Conservation (phyloP, 352 stramenopile genomes). For the Globisporangium spinosum region DNA sequence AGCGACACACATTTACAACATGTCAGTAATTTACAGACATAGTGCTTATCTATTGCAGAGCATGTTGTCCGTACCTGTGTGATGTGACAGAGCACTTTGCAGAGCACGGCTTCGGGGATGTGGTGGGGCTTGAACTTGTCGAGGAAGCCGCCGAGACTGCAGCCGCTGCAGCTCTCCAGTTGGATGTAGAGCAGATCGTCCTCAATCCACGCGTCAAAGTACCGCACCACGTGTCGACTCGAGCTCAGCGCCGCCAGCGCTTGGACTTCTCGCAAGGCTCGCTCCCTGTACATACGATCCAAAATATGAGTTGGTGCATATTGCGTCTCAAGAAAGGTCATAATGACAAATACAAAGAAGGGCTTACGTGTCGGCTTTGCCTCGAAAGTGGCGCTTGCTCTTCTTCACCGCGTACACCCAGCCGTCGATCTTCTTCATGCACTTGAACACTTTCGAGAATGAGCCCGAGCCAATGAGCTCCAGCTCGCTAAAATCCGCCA, state of each 20-base stretch:
- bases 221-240: conserved; percentile 78
- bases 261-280: conserved; percentile 78
- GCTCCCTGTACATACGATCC: conserved; percentile 34
- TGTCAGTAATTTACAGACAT: too few relatives aligned
- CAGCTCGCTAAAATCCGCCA: conserved; percentile 73
- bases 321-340: neutral
- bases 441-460: conserved; percentile 88
- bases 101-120: conserved; percentile 67
- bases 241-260: conserved; percentile 72
- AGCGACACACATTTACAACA: neutral
- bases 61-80: conserved; percentile 40
- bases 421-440: conserved; percentile 83
- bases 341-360: conserved; percentile 6
- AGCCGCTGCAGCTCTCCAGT: conserved; percentile 67
- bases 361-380: conserved; percentile 76
- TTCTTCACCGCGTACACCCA: conserved; percentile 88
- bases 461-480: conserved; percentile 77
- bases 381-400: conserved; percentile 79
- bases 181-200: conserved; percentile 88
- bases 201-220: conserved; percentile 89
- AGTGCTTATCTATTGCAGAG: too few relatives aligned
- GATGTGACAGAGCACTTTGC: conserved; percentile 73
- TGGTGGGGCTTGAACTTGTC: conserved; percentile 61
- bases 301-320: neutral
- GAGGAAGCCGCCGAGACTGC: conserved; percentile 58